Conservation (phyloP, 2,329 filamentous ascomycete species). For the Exophiala viscosa region DNA sequence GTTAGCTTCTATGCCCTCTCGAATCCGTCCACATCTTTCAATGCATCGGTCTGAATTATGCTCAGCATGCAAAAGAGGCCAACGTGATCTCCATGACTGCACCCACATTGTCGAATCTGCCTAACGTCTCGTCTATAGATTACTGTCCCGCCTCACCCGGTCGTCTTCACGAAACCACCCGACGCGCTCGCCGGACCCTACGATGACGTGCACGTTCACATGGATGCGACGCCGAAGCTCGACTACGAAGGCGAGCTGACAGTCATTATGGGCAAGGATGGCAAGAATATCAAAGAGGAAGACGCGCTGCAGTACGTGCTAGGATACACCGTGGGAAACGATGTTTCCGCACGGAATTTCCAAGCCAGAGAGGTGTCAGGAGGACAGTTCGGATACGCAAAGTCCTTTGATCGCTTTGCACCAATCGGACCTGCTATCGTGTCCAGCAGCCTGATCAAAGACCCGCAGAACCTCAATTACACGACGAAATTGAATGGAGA, state of each 20-base stretch:
- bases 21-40: too few relatives aligned
- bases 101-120: too few relatives aligned
- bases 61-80: too few relatives aligned
- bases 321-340: constrained; percentile 39
- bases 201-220: constrained; percentile 25
- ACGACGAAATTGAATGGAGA: constrained; percentile 35
- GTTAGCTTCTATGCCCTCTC: too few relatives aligned
- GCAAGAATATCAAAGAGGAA: constrained; percentile 2
- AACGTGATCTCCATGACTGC: too few relatives aligned
- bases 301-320: constrained; percentile 34
- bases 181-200: constrained; percentile 33
- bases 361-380: constrained; percentile 33
- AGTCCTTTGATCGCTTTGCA: constrained; percentile 40
- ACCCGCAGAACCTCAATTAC: constrained; percentile 32
- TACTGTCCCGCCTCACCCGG: too few relatives aligned
- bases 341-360: constrained; percentile 36
- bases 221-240: neutral
- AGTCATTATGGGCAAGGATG: constrained; percentile 6
- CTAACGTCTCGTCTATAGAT: too few relatives aligned
- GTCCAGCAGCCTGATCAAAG: constrained; percentile 32
- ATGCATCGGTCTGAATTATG: too few relatives aligned
- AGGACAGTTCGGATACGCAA: constrained; percentile 36
- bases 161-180: constrained; percentile 38
- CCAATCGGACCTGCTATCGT: constrained; percentile 41
- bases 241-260: constrained; percentile 18